phyloP scores from a whole-genome alignment of 1,139 yeast genomes.

The Nakaseomyces glabratus region DNA sequence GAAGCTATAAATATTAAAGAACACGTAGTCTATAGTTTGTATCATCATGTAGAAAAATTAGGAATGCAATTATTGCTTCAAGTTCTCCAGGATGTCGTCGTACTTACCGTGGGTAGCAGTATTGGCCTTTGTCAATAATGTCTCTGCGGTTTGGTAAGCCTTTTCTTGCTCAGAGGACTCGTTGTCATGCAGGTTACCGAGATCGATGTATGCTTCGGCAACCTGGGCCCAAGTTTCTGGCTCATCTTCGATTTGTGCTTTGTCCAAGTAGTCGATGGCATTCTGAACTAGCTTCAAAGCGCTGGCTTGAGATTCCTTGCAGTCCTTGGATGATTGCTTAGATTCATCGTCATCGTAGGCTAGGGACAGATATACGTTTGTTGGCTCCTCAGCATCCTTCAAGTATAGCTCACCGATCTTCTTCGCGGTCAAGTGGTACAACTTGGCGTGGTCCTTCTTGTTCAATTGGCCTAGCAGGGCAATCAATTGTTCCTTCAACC shows the following conservation, averaged over 20 bases:
- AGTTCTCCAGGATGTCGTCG: conserved; percentile 43
- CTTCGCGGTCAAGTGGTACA: conserved; percentile 37
- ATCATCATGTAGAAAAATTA: too few species aligned
- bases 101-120: conserved; percentile 69
- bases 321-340: conserved; percentile 30
- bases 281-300: conserved; percentile 44
- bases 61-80: conserved; percentile 13
- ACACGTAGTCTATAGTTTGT: too few species aligned
- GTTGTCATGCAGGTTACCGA: conserved; percentile 62
- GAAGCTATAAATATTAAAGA: too few species aligned
- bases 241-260: conserved; percentile 60
- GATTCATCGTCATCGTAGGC: conserved; percentile 46
- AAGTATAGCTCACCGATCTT: conserved; percentile 54
- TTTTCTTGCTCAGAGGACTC: conserved; percentile 59
- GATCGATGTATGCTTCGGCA: conserved; percentile 75
- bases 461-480: conserved; percentile 31
- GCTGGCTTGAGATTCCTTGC: conserved; percentile 38
- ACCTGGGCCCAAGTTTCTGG: conserved; percentile 74
- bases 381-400: conserved; percentile 55
- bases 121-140: conserved; percentile 52
- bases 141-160: conserved; percentile 59
- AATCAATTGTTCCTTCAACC: conserved; percentile 51
- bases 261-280: conserved; percentile 50
- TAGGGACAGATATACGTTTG: conserved; percentile 46
- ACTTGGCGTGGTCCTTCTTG: conserved; percentile 17